Base-by-base conservation (phyloP, 768 basidiomycete species). In the Gloeophyllum trabeum region DNA sequence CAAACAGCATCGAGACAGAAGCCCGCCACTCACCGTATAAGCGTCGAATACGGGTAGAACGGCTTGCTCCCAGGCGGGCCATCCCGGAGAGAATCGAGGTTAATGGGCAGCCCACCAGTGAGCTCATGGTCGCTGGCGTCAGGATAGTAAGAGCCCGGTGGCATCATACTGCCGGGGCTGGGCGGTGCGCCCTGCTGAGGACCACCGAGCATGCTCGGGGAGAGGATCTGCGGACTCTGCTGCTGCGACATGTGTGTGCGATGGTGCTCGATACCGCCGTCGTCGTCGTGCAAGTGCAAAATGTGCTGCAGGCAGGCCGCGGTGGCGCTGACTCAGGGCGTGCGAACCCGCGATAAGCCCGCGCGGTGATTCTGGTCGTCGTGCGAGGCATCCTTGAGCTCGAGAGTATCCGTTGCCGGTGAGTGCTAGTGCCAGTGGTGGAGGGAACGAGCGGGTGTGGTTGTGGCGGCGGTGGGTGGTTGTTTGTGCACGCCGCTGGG, bases 11-110 rank as follows among this genome's bases (percentile, higher is more conserved):
- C 16, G 14, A 18, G 28, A 32, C 28, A 32, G 16, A 32, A 16
- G 16, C 28, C 39, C 44, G 20, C 36, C 45, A 70, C 81, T 43
- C 57, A 88, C 87, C 87, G 78, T 54, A 91, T 91, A 42, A 91
- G 75, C 24, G 87, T 91, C 3, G 87, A 90, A 56, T 91, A 91
- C 2, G 87, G 88, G 54, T 91, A 91, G 54, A 90, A 89, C 4
- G 87, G 87, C 59, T 91, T 91, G 57, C 78, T 86, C 37, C 88
- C 87, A 5, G 88, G 85, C 2, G 87, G 88, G 0, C 88, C 86
- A 55, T 91, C 87, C 41, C 87, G 71, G 43, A 90, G 67, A 3
- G 87, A 89, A 59, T 88, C 85, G 20, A 90, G 79, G 54, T 85
- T 90, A 54, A 90, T 85, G 40, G 86, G 86, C 24, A 88, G 69